Evolutionary conservation across 805 yeast genomes (phyloP), one percentile per base, ranked within the genome.

Genomic region (Hagleromyces aurorensis): DNA sequence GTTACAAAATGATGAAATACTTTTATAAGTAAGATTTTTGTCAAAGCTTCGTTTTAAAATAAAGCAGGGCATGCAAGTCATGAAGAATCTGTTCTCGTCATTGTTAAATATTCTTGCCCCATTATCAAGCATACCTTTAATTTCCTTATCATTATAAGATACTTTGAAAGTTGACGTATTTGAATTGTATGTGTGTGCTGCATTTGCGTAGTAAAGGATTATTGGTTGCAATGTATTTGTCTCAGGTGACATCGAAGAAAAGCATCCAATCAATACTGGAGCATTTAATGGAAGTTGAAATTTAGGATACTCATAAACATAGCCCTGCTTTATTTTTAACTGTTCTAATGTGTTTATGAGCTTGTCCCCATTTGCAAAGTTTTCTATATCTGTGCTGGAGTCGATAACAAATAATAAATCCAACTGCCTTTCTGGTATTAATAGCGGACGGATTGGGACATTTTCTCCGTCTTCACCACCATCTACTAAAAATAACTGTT

Each of bases 211-310:
- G 41, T 75, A 74, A 0, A 75, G 62, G 11, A 75, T 58, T 20
- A 75, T 45, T 0, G 83, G 82, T 9, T 64, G 21, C 32, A 45
- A 35, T n/a, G 34, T 24, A 23, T 43, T 32, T 40, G 26, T 16
- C 19, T 40, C 8, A 32, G 39, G 25, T 28, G 43, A 19, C 29
- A 29, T 10, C 33, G 49, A 21, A 40, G 37, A 25, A 48, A 77
- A 64, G 57, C 96, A 87, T 4, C 96, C 96, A 49, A 86, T 80
- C 55, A 85, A 84, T 0, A 76, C 62, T 9, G 96, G 95, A 35
- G 59, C 69, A 7, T 71, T 60, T 7, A 11, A 25, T 4, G 29
- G 20, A 9, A 12, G 15, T 12, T 12, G 23, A 7, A 29, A 11
- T 70, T 68, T 16, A 7, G 45, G 40, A 14, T 30, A 25, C 9